phyloP scores from a whole-genome alignment of 2,329 filamentous ascomycete species.

The Chrysosporium keratinophilum region DNA sequence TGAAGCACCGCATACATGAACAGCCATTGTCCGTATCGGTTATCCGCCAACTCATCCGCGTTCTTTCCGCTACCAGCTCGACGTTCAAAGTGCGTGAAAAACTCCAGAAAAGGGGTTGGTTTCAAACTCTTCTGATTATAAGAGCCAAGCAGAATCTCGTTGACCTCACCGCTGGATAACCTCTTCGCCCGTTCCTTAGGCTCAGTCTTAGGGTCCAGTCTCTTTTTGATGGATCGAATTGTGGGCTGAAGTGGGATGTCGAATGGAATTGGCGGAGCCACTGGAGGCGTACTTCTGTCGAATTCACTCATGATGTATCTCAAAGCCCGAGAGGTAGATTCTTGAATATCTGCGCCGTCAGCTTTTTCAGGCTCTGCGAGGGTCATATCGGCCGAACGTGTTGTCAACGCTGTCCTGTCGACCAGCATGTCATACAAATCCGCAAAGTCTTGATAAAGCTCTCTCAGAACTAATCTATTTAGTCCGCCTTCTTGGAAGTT shows the following conservation, averaged over 20 bases:
- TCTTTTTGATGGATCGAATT: constrained; percentile 54
- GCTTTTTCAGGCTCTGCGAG: constrained; percentile 42
- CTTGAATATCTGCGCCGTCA: constrained; percentile 39
- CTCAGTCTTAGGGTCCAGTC: constrained; percentile 62
- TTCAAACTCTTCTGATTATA: constrained; percentile 65
- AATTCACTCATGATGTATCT: constrained; percentile 76
- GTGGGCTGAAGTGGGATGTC: constrained; percentile 71
- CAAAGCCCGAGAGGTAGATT: constrained; percentile 58
- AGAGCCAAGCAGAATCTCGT: constrained; percentile 63
- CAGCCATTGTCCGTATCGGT: constrained; percentile 43
- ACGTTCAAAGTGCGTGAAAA: constrained; percentile 41
- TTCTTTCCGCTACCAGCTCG: constrained; percentile 35
- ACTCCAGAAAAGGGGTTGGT: constrained; percentile 38
- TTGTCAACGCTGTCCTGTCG: constrained; percentile 67
- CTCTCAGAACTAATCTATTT: constrained; percentile 70
- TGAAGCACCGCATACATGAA: constrained; percentile 44
- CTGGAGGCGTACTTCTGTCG: constrained; percentile 77
- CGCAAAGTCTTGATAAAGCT: constrained; percentile 77
- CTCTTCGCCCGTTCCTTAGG: constrained; percentile 59
- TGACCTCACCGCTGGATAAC: constrained; percentile 68
- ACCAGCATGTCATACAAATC: constrained; percentile 80
- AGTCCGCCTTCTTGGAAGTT: constrained; percentile 74
- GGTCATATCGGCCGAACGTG: constrained; percentile 61
- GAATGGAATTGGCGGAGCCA: constrained; percentile 83
- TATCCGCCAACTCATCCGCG: constrained; percentile 37